A percentile compares a stretch with the other conserved stretches of the same genome.
phyloP scores from a whole-genome alignment of 1,284 basidiomycete genomes.

The Ustilago tritici region DNA sequence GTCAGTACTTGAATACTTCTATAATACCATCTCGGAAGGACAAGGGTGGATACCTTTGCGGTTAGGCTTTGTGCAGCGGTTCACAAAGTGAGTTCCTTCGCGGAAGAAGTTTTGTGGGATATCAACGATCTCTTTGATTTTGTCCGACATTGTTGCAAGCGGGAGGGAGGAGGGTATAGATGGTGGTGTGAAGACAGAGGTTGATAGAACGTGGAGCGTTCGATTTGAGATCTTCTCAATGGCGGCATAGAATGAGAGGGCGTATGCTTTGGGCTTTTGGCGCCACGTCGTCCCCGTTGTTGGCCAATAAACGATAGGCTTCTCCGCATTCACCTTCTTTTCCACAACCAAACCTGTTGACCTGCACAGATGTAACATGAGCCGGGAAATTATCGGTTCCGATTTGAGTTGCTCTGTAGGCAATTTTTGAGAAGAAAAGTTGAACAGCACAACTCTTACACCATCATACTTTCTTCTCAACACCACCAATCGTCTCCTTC shows the following conservation, averaged over 20 bases:
- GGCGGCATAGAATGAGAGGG: background rate
- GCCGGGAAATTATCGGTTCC: slow-evolving; percentile 1
- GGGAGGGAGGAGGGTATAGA: background rate
- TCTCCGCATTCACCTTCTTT: slow-evolving; percentile 22
- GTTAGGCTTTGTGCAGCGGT: slow-evolving; percentile 96
- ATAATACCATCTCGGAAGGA: background rate
- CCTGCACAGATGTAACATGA: background rate
- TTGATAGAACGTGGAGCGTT: background rate
- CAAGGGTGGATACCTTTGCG: slow-evolving; percentile 79
- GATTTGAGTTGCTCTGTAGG: background rate
- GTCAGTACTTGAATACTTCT: background rate
- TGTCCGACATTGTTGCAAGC: slow-evolving; percentile 79
- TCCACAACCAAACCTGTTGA: background rate
- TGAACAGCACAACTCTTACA: background rate
- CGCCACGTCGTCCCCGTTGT: slow-evolving; percentile 10
- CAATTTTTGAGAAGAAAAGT: slow-evolving; percentile 15
- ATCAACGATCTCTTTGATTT: slow-evolving; percentile 88
- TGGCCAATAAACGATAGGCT: slow-evolving; percentile 9
- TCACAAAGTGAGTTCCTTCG: slow-evolving; percentile 95
- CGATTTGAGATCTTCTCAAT: background rate
- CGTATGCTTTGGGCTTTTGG: background rate
- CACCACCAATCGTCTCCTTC: background rate
- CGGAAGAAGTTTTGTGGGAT: slow-evolving; percentile 90
- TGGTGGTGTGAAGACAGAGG: background rate
- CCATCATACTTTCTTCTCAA: background rate